Percentiles rank a stretch among this genome's conserved stretches.
Conservation (phyloP, 2,329 filamentous ascomycete genomes). For the Alternaria viburni region DNA sequence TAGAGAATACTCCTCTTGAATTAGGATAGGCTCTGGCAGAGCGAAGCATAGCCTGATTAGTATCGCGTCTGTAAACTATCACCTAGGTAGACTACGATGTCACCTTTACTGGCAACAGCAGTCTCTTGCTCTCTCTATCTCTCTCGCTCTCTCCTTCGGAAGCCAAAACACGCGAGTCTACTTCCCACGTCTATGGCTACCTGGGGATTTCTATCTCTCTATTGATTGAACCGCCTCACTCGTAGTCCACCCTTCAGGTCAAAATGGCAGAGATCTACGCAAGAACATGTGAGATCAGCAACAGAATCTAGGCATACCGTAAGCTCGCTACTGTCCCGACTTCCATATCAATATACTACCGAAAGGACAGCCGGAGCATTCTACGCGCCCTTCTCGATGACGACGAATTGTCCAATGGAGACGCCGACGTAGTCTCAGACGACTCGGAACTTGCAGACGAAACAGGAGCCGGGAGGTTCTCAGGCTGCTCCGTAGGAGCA, state of each 20-base stretch:
- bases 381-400: too few relatives aligned
- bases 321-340: not conserved
- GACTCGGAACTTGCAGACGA: too few relatives aligned
- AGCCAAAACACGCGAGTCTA: not conserved
- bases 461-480: too few relatives aligned
- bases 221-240: not conserved
- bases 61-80: not conserved
- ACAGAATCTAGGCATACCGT: not conserved
- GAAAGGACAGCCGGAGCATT: too few relatives aligned
- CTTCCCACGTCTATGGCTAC: not conserved
- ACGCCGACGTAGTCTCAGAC: too few relatives aligned
- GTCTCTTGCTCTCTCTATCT: not conserved
- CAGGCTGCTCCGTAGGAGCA: too few relatives aligned
- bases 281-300: not conserved
- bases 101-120: not conserved
- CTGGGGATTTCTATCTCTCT: not conserved
- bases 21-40: not conserved
- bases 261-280: not conserved
- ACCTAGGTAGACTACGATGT: not conserved
- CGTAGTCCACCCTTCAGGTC: not conserved
- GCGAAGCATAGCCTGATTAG: not conserved
- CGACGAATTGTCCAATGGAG: too few relatives aligned
- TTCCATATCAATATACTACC: not conserved
- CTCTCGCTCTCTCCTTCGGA: not conserved
- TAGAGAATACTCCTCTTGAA: not conserved